Conservation (phyloP, 306 rosid genomes). For the Potentilla sterilis region DNA sequence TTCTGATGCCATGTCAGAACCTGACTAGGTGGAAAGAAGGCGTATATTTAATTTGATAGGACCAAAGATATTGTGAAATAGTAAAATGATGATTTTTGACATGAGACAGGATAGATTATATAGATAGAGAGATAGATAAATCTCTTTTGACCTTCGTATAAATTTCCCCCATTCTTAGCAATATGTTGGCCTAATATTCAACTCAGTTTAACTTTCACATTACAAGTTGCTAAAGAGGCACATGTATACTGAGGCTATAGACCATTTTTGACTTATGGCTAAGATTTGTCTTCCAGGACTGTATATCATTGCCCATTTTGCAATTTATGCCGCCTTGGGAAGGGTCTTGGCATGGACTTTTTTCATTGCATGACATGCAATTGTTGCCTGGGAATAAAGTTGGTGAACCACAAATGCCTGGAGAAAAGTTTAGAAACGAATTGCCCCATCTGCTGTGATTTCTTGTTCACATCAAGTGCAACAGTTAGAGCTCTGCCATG, state of each 20-base stretch:
- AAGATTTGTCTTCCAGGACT: constrained; percentile 47
- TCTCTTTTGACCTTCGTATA: neutral
- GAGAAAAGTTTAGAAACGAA: constrained; percentile 95
- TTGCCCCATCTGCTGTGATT: constrained; percentile 97
- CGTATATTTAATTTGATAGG: neutral
- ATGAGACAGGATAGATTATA: neutral
- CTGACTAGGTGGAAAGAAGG: neutral
- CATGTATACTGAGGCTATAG: neutral
- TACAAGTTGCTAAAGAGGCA: neutral
- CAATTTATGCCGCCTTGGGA: constrained; percentile 96
- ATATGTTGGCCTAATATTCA: neutral
- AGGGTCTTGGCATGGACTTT: constrained; percentile 89
- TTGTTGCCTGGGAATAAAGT: constrained; percentile 90
- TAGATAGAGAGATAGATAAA: neutral
- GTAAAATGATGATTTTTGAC: neutral
- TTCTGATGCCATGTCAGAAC: neutral
- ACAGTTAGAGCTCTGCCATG: constrained; percentile 92
- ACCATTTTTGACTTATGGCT: neutral
- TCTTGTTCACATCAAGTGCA: constrained; percentile 92
- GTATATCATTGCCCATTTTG: constrained; percentile 99
- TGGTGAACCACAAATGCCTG: constrained; percentile 82
- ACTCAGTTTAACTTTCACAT: neutral
- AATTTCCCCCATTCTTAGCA: neutral
- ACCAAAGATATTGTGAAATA: neutral
- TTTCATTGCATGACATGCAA: constrained; percentile 99